Percentiles rank a stretch among this genome's conserved stretches.
Evolutionary conservation across 176 grass and related monocot genomes (phyloP).

Genomic region (bread wheat (Triticum aestivum)): DNA sequence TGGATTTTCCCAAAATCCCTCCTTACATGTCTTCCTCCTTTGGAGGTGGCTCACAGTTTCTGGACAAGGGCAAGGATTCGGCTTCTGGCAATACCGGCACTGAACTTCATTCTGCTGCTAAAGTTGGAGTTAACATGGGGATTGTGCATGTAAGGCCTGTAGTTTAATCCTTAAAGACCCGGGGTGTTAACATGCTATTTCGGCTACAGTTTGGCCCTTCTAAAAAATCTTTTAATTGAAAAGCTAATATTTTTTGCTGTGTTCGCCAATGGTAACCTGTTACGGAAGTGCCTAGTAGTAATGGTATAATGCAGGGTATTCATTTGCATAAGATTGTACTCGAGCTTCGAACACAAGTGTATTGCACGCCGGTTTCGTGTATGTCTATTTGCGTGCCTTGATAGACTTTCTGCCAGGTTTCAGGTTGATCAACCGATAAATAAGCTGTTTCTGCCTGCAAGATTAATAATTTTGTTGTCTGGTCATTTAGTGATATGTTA

Average conservation of each 20-base stretch:
- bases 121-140: slow-evolving; percentile 43
- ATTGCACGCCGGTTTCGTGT: not conserved
- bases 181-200: slow-evolving; percentile 23
- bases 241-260: not conserved
- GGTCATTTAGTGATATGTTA: slow-evolving; percentile 13
- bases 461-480: slow-evolving; percentile 29
- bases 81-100: slow-evolving; percentile 42
- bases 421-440: slow-evolving; percentile 25
- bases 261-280: not conserved
- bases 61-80: slow-evolving; percentile 84
- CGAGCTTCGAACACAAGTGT: not conserved
- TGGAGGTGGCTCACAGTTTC: slow-evolving; percentile 71
- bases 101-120: slow-evolving; percentile 61
- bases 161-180: slow-evolving; percentile 16
- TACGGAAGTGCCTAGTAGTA: not conserved
- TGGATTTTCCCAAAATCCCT: slow-evolving; percentile 42
- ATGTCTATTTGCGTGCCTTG: slow-evolving; percentile 2
- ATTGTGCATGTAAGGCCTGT: slow-evolving; percentile 40
- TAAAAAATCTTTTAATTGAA: not conserved
- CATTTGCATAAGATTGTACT: not conserved
- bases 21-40: slow-evolving; percentile 56
- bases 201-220: not conserved
- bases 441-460: not conserved
- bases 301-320: not conserved
- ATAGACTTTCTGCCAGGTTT: slow-evolving; percentile 21